Percentiles rank a stretch among this genome's conserved stretches.
phyloP scores from a whole-genome alignment of 495 filamentous ascomycete species.

The Aspergillus indologenus region DNA sequence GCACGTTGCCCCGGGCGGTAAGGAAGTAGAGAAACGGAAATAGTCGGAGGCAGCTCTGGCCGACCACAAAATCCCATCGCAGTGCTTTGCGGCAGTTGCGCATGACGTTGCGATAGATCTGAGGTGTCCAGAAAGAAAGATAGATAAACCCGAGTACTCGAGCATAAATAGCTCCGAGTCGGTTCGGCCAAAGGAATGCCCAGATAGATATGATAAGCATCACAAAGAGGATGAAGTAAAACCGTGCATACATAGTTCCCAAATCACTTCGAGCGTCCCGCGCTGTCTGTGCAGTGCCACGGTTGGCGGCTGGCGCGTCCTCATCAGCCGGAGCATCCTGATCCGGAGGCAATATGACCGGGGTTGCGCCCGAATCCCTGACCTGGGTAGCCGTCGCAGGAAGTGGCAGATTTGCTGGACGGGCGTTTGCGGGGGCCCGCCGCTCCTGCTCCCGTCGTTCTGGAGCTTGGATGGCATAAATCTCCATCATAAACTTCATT shows the following conservation, averaged over 20 bases:
- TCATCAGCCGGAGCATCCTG: conserved; percentile 61
- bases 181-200: conserved; percentile 68
- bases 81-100: conserved; percentile 89
- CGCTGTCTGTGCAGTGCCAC: conserved; percentile 27
- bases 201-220: conserved; percentile 73
- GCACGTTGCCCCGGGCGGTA: conserved; percentile 65
- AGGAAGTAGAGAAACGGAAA: conserved; percentile 82
- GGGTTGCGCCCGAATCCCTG: conserved; percentile 49
- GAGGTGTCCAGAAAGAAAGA: conserved; percentile 86
- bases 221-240: conserved; percentile 67
- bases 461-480: conserved; percentile 83
- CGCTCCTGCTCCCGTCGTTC: conserved; percentile 61
- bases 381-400: conserved; percentile 57
- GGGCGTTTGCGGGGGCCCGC: conserved; percentile 22
- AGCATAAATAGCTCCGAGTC: conserved; percentile 66
- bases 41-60: conserved; percentile 73
- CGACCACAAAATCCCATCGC: conserved; percentile 81
- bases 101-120: conserved; percentile 85
- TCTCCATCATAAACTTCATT: conserved; percentile 82
- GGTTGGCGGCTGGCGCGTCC: conserved; percentile 28
- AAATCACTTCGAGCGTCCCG: conserved; percentile 54
- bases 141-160: conserved; percentile 66
- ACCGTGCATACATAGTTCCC: conserved; percentile 73
- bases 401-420: conserved; percentile 53
- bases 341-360: conserved; percentile 80